Base-by-base conservation (phyloP, 495 filamentous ascomycete genomes). In the Chaetomium fimeti region DNA sequence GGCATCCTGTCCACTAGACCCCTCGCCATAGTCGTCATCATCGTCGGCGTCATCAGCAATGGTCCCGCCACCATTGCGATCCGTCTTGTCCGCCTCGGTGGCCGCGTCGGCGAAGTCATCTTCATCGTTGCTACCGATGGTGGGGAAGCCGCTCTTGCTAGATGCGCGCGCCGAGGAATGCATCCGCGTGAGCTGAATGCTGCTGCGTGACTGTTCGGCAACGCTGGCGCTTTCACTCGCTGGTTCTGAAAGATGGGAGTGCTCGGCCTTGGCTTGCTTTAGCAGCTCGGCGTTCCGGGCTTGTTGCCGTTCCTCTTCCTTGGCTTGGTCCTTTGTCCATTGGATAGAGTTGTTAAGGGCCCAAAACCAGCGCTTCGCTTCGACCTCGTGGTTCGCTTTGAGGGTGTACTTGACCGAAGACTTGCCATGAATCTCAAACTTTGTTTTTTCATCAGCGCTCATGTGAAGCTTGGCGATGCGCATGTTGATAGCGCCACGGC, bases 321-420 rank as follows among this genome's bases (percentile, higher is more conserved):
- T 92, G 8, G 91, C 93, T 76, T 98, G 95, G 71, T 98, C 94
- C 74, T 98, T 98, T 60, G 91, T 87, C 89, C 91, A 97, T 74
- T 97, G 94, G 59, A 98, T 98, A 29, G 94, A 92, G 76, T 98
- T 98, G 76, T 98, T 98, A 61, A 98, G 81, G 12, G 94, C 91
- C 94, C 94, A 98, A 74, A 92, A 98, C 94, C 94, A 95, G 54
- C 91, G 82, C 74, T 95, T 94, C 6, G 91, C 91, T 69, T 95
- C 91, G 20, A 94, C 91, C 67, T 95, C 87, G 76, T 98, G 94
- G 68, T 98, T 98, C 0, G 94, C 94, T 73, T 95, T 96, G 32
- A 98, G 84, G 57, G 94, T 91, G 73, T 98, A 98, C 75, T 97
- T 98, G 62, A 98, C 93, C n/a, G 93, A 97, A 2, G 93, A 93